Percentiles rank a stretch among this genome's conserved stretches.
These are phyloP conservation scores for Kodamaea neixiangensis DNA, from an alignment of 805 yeast species.

Conservation along the genomic window DNA sequence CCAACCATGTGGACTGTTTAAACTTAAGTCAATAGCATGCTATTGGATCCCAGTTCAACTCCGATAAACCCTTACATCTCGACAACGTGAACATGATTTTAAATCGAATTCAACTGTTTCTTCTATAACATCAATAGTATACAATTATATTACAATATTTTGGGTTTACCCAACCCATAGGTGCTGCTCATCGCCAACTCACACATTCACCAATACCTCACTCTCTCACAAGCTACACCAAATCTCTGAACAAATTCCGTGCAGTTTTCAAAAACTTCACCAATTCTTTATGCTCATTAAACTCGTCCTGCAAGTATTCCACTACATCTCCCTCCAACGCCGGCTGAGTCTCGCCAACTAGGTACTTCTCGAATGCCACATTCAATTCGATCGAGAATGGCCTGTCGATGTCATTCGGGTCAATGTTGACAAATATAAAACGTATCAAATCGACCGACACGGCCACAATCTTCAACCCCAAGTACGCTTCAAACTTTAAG, in stretches of 20 bases:
- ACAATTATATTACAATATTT: background rate
- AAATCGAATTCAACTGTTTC: no score
- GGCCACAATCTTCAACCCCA: slow-evolving; percentile 59
- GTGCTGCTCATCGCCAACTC: background rate
- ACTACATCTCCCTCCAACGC: slow-evolving; percentile 23
- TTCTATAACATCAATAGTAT: background rate
- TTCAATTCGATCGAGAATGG: slow-evolving; percentile 48
- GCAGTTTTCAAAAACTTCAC: slow-evolving; percentile 21
- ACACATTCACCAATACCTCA: background rate
- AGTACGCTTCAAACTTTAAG: slow-evolving; percentile 48
- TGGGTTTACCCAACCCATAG: no score
- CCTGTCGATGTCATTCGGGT: slow-evolving; percentile 41
- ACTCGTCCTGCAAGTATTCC: slow-evolving; percentile 21
- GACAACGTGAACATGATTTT: no score
- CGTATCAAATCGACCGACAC: slow-evolving; percentile 46
- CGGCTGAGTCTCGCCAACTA: slow-evolving; percentile 42
- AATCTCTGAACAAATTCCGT: slow-evolving; percentile 13
- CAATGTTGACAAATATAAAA: slow-evolving; percentile 52
- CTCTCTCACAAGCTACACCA: slow-evolving; percentile 6
- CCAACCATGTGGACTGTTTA: no score
- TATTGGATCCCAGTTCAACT: no score
- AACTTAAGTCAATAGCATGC: no score
- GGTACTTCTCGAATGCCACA: slow-evolving; percentile 44
- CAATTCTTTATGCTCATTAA: slow-evolving; percentile 29
- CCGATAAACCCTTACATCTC: no score